Conservation (phyloP, 352 stramenopile genomes). For the Globisporangium perplexum region DNA sequence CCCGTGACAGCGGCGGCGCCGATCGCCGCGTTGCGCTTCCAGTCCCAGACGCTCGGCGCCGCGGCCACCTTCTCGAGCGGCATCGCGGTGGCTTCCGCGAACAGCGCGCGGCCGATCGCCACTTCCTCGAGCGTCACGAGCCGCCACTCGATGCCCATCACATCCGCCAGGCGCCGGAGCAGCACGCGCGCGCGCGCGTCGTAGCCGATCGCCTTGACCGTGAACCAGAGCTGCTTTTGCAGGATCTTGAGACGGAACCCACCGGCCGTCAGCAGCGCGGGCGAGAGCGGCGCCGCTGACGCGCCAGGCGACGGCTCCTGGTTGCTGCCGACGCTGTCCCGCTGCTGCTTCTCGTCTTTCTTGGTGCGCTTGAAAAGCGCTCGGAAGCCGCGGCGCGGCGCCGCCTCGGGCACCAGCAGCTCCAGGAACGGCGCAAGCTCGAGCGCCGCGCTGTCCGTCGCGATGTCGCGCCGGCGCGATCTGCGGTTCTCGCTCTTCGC, state of each 20-base stretch:
- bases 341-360: constrained; percentile 15
- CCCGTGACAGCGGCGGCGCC: constrained; percentile 63
- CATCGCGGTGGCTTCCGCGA: constrained; percentile 68
- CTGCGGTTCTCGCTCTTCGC: constrained; percentile 13
- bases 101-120: constrained; percentile 59
- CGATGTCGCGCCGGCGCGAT: neutral
- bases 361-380: constrained; percentile 27
- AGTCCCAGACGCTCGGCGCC: constrained; percentile 64
- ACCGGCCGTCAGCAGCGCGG: constrained; percentile 17
- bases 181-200: constrained; percentile 61
- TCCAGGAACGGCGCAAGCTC: constrained; percentile 59
- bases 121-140: constrained; percentile 68
- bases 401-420: constrained; percentile 36
- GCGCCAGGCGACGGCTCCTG: constrained; percentile 2
- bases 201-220: constrained; percentile 69
- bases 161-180: constrained; percentile 35
- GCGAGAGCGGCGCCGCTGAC: neutral
- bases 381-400: constrained; percentile 15
- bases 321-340: constrained; percentile 1
- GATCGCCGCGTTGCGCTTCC: constrained; percentile 75
- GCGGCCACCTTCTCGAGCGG: constrained; percentile 51
- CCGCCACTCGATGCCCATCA: constrained; percentile 50
- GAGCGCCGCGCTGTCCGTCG: constrained; percentile 14
- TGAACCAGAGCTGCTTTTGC: constrained; percentile 75
- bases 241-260: constrained; percentile 56